Evolutionary conservation across 2,329 filamentous ascomycete genomes (phyloP).

Genomic region (Penicillium decumbens): DNA sequence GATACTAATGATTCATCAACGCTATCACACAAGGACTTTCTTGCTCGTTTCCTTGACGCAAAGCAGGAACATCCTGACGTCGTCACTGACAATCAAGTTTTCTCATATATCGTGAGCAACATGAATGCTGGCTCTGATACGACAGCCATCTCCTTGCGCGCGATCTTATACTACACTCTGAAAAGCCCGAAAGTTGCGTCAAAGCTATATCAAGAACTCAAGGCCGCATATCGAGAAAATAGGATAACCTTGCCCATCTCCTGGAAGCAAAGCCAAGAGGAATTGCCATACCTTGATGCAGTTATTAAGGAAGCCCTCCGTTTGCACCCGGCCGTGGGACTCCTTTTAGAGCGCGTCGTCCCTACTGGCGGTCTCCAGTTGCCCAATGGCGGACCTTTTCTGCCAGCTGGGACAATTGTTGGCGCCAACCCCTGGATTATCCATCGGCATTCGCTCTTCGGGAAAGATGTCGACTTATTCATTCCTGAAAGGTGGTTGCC

Average conservation of each 20-base stretch:
- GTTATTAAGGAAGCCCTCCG: slow-evolving; percentile 28
- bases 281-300: slow-evolving; percentile 29
- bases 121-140: slow-evolving; percentile 36
- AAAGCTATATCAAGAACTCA: slow-evolving; percentile 44
- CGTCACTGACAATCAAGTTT: slow-evolving; percentile 26
- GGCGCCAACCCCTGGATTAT: slow-evolving; percentile 34
- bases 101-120: slow-evolving; percentile 28
- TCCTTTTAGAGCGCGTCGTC: slow-evolving; percentile 24
- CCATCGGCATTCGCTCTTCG: slow-evolving; percentile 24
- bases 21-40: slow-evolving; percentile 21
- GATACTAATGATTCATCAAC: neutral
- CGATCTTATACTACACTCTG: slow-evolving; percentile 32
- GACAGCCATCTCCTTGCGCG: slow-evolving; percentile 31
- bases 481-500: slow-evolving; percentile 24
- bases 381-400: slow-evolving; percentile 17
- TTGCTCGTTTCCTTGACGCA: slow-evolving; percentile 30
- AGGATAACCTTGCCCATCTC: slow-evolving; percentile 18
- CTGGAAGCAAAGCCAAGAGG: slow-evolving; percentile 25
- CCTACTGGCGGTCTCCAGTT: slow-evolving; percentile 22
- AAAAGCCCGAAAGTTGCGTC: slow-evolving; percentile 29
- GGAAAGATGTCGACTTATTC: slow-evolving; percentile 19
- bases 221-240: slow-evolving; percentile 35
- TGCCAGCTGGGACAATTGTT: slow-evolving; percentile 28
- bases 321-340: slow-evolving; percentile 23
- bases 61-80: slow-evolving; percentile 20